Evolutionary conservation across 2,329 filamentous ascomycete genomes (phyloP).

Genomic region (Sporothrix brasiliensis): DNA sequence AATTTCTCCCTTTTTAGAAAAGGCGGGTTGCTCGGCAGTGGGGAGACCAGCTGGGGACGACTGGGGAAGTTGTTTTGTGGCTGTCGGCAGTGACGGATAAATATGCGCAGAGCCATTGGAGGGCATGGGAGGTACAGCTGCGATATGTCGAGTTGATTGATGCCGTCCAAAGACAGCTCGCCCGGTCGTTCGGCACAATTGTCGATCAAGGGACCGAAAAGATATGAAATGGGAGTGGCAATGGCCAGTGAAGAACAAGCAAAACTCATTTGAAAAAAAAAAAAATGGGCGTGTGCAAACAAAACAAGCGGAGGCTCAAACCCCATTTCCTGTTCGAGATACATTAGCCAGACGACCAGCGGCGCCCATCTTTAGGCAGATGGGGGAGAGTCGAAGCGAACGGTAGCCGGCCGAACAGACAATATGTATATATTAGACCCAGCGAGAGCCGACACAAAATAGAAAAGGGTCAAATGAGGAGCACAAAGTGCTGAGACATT

Average conservation of each 20-base stretch:
- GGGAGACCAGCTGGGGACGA: not conserved
- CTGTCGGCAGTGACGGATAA: conserved; percentile 10
- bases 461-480: not conserved
- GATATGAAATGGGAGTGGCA: not conserved
- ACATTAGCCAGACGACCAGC: conserved; percentile 29
- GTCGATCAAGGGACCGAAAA: conserved; percentile 2
- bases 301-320: conserved; percentile 12
- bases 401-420: conserved; percentile 7
- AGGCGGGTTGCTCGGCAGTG: not conserved
- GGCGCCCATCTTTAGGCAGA: conserved; percentile 28
- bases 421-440: not conserved
- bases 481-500: not conserved
- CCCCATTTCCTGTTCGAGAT: conserved; percentile 31
- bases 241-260: too few species aligned
- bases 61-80: not conserved
- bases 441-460: not conserved
- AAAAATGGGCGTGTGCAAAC: not conserved
- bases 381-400: conserved; percentile 8
- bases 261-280: not conserved
- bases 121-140: not conserved
- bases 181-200: conserved; percentile 1
- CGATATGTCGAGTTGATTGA: not conserved
- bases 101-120: not conserved
- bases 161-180: not conserved
- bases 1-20: not conserved